Evolutionary conservation across 495 filamentous ascomycete species (phyloP), one percentile per base, ranked within the genome.

Genomic region (Penicillium parvum): DNA sequence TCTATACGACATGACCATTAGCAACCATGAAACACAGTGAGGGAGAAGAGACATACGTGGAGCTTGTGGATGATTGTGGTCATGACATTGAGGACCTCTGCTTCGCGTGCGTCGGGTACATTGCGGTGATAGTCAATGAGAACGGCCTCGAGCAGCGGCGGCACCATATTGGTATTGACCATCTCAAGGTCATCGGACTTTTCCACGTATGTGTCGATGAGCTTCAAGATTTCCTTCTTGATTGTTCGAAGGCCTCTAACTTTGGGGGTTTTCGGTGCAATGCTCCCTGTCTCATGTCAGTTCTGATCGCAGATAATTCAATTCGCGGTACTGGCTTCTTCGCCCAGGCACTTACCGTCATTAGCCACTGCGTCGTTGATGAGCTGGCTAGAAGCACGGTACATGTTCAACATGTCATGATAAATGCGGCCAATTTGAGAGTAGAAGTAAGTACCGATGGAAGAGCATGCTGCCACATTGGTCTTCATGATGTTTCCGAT

Each of bases 401-500:
- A 99, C 92, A 99, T 97, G 49, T 89, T 89, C 32, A 99, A 71
- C 94, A 99, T 97, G 61, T 99, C 94, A 58, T 91, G 81, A 55
- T 96, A 99, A 49, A 99, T 95, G 18, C 90, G 83, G 33, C 90
- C 94, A 57, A 99, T 95, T 61, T 99, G 92, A n/a, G 92, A 91
- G 59, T 92, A 96, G 68, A 99, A 99, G 70, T 96, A 97, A 40
- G 84, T 82, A 18, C 92, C 92, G 37, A 97, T 90, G 0, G 94
- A 97, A 18, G 85, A 88, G 60, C 92, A 97, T 10, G 92, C 92
- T 1, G 92, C 88, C 4, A 99, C 92, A 53, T 99, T 99, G 4
- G 92, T 99, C 75, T 99, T 99, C 92, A 97, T 99, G 53, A 99
- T 95, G 62, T 99, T 99, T 39, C 92, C 92, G 43, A 99, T 85